Percentiles rank a stretch among this genome's conserved stretches.
phyloP scores from a whole-genome alignment of 192 early-diverging fungal genomes.

The Mortierella antarctica region DNA sequence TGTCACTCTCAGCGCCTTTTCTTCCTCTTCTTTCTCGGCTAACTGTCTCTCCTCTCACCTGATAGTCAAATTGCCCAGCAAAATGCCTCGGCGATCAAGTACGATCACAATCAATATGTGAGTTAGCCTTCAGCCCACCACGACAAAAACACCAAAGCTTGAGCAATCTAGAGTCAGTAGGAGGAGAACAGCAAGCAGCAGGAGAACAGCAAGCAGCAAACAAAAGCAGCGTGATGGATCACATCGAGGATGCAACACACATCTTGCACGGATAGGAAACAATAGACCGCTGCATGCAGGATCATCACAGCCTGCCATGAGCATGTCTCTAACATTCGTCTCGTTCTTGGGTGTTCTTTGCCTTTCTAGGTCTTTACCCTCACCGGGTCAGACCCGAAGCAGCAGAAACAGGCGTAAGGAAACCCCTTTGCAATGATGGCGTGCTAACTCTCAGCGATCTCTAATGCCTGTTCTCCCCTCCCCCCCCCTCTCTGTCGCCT shows the following conservation, averaged over 20 bases:
- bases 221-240: neutral
- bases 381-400: constrained; percentile 5
- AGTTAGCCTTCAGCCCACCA: neutral
- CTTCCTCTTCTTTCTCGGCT: neutral
- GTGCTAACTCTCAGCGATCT: too few species aligned
- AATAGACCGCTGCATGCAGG: too few species aligned
- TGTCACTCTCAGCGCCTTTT: neutral
- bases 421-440: neutral
- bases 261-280: too few species aligned
- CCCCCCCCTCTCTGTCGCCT: neutral
- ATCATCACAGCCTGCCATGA: too few species aligned
- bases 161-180: too few species aligned
- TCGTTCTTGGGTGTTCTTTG: neutral
- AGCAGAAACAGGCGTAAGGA: constrained; percentile 34
- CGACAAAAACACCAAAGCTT: too few species aligned
- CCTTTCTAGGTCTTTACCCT: constrained; percentile 17
- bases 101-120: constrained; percentile 21
- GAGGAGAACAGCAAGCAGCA: too few species aligned
- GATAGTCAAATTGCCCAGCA: constrained; percentile 23
- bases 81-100: constrained; percentile 30
- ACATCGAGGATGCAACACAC: neutral
- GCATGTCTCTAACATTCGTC: too few species aligned
- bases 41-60: too few species aligned
- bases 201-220: neutral
- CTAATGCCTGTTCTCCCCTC: neutral